These are phyloP conservation scores for Hypoxylon cercidicola DNA, from an alignment of 495 filamentous ascomycete species.

Conservation along the genomic window DNA sequence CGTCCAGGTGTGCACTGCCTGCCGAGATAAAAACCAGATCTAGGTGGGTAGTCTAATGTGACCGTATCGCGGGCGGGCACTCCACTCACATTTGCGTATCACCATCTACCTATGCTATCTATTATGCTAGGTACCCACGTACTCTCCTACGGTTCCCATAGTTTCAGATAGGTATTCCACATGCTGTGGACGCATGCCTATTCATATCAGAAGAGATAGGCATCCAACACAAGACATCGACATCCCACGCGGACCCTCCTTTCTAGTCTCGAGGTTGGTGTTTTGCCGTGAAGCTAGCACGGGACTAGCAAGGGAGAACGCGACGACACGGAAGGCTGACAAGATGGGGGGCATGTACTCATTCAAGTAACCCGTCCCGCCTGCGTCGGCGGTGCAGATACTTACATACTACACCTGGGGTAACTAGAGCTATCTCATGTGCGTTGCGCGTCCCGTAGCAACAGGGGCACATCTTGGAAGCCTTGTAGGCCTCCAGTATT, in stretches of 20 bases:
- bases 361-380: constrained; percentile 29
- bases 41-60: constrained; percentile 40
- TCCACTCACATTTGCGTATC: constrained; percentile 29
- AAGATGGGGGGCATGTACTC: constrained; percentile 14
- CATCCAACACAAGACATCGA: constrained; percentile 30
- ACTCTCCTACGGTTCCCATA: constrained; percentile 19
- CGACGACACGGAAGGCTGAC: constrained; percentile 16
- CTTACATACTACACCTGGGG: constrained; percentile 15
- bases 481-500: constrained; percentile 35
- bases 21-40: constrained; percentile 42
- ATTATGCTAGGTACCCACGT: constrained; percentile 36
- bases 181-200: constrained; percentile 41
- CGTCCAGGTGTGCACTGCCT: constrained; percentile 26
- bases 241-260: constrained; percentile 42
- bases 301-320: constrained; percentile 9
- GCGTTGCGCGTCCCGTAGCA: constrained; percentile 18
- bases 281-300: constrained; percentile 28
- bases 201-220: constrained; percentile 37
- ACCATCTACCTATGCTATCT: constrained; percentile 35
- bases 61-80: constrained; percentile 29
- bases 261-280: constrained; percentile 24
- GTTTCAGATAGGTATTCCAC: constrained; percentile 45
- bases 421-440: constrained; percentile 22
- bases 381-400: constrained; percentile 24
- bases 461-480: constrained; percentile 23